Evolutionary conservation across 192 early-diverging fungal species (phyloP), one percentile per base, ranked within the genome.

Genomic region (Lobosporangium transversale): DNA sequence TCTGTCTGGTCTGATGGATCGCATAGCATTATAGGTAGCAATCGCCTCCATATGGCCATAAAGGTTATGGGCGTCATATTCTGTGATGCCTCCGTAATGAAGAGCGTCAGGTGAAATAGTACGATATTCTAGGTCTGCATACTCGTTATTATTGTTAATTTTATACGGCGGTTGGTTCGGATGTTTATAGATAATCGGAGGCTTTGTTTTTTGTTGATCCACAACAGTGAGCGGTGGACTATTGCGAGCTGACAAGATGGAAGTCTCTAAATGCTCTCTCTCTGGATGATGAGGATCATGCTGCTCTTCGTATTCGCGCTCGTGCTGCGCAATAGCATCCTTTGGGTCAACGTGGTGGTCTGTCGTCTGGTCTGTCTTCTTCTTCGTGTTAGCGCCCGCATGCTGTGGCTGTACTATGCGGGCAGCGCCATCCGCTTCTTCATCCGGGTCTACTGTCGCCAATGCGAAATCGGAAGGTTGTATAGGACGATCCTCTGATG

Each of bases 31-130:
- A 58, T 79, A 67, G 15, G 85, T 88, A 0, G 73, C 68, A 49
- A 70, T 82, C 17, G 82, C 80, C 47, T 88, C 80, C 87, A 88
- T 88, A 53, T 84, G 68, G 10, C 87, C 87, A 37, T 80, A 88
- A 9, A 88, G 80, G 50, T 86, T 88, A 57, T 88, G 87, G 17
- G 80, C 82, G 51, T 88, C 68, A 52, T 85, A 88, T 49, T 88
- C 87, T 11, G 30, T 55, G 2, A 84, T 44, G 3, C 81, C 82
- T 8, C 79, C 79, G 14, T 83, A 70, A 43, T 88, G 83, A 17
- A 79, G 26, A 3, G 66, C 76, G 29, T 79, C 67, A 1, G 58
- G 50, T 2, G 76, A 64, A 33, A 66, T 58, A 26, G 76, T 79
- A 4, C 67, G 60, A 49, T 57, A 66, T n/a, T 59, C 62, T 18